These are phyloP conservation scores for Blepharisma stoltei DNA, from an alignment of 73 alveolate genomes.

Conservation along the genomic window DNA sequence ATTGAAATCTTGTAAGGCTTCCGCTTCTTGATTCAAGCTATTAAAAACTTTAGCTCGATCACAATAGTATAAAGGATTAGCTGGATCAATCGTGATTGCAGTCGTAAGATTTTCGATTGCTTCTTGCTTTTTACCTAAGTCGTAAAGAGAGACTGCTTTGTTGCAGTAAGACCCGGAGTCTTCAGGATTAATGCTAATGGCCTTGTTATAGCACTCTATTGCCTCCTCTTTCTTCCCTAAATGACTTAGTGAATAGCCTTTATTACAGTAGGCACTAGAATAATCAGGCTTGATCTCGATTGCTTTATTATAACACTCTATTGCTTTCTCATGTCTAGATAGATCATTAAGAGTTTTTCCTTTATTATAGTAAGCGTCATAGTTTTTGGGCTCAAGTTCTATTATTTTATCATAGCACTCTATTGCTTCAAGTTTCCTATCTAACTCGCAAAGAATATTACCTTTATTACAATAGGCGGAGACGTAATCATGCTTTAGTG, in stretches of 20 bases:
- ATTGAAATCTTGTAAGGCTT: neutral
- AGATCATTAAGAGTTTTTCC: neutral
- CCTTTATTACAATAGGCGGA: neutral
- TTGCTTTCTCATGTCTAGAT: neutral
- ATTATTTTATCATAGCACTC: neutral
- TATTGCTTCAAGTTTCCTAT: neutral
- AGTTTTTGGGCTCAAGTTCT: neutral
- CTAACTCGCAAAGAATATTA: neutral
- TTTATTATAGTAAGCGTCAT: conserved; percentile 8
- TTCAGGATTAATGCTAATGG: neutral
- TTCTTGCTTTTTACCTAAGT: too few species aligned
- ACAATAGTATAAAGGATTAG: too few species aligned
- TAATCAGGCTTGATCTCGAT: conserved; percentile 12
- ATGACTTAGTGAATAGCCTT: neutral
- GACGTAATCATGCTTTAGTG: neutral
- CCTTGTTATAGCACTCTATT: conserved; percentile 10
- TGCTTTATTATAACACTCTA: conserved; percentile 9
- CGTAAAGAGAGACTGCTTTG: neutral
- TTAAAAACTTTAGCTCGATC: too few species aligned
- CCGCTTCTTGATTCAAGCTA: too few species aligned
- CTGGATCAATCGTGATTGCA: too few species aligned
- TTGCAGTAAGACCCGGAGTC: neutral
- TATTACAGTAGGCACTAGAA: neutral
- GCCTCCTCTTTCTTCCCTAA: neutral
- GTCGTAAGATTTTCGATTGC: too few species aligned